phyloP scores from a whole-genome alignment of 2,329 filamentous ascomycete species.

The Penicillium sp. region DNA sequence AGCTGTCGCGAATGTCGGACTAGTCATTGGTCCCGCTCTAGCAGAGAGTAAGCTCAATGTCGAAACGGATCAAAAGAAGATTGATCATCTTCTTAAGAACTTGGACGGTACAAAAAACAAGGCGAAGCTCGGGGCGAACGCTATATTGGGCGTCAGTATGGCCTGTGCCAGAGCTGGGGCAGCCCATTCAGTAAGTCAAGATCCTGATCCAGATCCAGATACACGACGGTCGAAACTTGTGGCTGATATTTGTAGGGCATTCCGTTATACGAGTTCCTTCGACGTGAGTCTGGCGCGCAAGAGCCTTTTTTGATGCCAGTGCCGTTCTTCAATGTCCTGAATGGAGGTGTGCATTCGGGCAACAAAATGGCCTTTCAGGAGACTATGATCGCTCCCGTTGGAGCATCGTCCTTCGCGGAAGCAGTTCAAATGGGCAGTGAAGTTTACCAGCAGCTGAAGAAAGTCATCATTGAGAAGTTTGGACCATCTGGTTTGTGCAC shows the following conservation, averaged over 20 bases:
- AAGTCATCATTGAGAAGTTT: background rate
- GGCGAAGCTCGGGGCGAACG: background rate
- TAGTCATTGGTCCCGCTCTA: too few relatives aligned
- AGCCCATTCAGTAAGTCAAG: background rate
- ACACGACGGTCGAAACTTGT: background rate
- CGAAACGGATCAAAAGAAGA: background rate
- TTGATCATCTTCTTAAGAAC: background rate
- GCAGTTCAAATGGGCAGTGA: background rate
- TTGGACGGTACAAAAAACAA: background rate
- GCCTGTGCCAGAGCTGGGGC: background rate
- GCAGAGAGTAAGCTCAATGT: too few relatives aligned
- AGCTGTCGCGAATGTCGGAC: too few relatives aligned
- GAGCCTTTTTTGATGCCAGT: slow-evolving; percentile 50
- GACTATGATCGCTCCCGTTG: background rate
- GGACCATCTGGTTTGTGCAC: background rate
- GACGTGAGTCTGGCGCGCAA: background rate
- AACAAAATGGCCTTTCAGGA: slow-evolving; percentile 32
- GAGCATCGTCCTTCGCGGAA: background rate
- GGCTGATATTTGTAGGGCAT: background rate
- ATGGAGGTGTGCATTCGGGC: slow-evolving; percentile 48
- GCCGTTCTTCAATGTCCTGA: slow-evolving; percentile 61
- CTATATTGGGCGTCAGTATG: background rate
- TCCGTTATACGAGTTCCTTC: background rate
- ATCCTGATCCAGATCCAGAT: too few relatives aligned
- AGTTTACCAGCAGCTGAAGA: background rate